Base-by-base conservation (phyloP, 2,329 filamentous ascomycete species). In the Orbilia blumenaviensis region DNA sequence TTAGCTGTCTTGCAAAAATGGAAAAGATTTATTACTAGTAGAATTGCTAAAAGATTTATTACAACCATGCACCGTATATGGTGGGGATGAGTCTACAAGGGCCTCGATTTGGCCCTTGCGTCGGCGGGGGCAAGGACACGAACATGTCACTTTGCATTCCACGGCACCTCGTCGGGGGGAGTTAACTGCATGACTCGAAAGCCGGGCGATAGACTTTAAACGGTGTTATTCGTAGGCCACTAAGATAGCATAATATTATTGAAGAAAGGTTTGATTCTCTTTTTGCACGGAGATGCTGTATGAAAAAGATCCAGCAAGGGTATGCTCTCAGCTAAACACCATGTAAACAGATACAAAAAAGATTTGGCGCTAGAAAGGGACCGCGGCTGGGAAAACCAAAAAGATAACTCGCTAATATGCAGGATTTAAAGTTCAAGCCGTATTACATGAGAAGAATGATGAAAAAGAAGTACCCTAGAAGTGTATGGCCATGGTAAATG, bases 321-420 rank as follows among this genome's bases (percentile, higher is more conserved):
- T 73, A 60, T 73, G 46, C 36, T 41, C 23, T 29, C 41, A 63
- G 18, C 34, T 46, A 67, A 68, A 75, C 42, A 27, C 52, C 42
- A 48, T 58, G 68, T 2, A 62, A 54, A 67, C 34, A 34, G 41
- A 52, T 63, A 66, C 62, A 69, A 21, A 54, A 38, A 56, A 12
- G 10, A 14, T 76, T 48, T 42, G 46, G 50, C 60, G 64, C 72
- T 60, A 41, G 63, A 56, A 56, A 63, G 34, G 58, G 41, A 63
- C 16, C 23, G 34, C 56, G 41, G 29, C 36, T 56, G 36, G 44
- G 41, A 36, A 46, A 56, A 56, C 48, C 50, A 68, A 61, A 63
- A 76, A 42, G 46, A 36, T 38, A 54, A 76, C 64, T 76, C 72
- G 72, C 72, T 76, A 76, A 76, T 64, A 69, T 69, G 72, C 72